Evolutionary conservation across 192 early-diverging fungal genomes (phyloP), one percentile per base, ranked within the genome.

Genomic region (Umbelopsis vinacea): DNA sequence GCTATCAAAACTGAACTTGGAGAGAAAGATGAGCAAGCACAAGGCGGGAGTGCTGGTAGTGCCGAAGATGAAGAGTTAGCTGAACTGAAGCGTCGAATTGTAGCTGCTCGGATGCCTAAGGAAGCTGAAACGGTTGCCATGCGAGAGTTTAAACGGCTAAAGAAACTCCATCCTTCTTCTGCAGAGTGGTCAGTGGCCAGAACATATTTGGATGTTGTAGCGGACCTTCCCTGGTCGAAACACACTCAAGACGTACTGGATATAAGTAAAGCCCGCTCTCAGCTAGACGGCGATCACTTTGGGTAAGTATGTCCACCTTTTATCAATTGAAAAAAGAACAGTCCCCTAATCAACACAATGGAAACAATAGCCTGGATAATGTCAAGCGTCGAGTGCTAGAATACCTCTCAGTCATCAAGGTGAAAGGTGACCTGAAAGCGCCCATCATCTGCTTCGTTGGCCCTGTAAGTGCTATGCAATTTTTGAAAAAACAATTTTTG

Each of bases 341-440:
- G 33, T 1, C 52, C 11, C 35, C 24, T 4, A 24, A 43, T 43
- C 6, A 1, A 11, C 6, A 12, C 10, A 15, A 22, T 46, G 22
- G 29, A 29, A 10, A 53, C 45, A 4, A 22, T 71, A 78, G 78
- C 9, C 81, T 96, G 33, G 89, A 91, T 17, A 88, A 88, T 52
- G 90, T 96, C 71, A 95, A 96, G 74, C 89, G 83, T 22, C 84
- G 94, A 38, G 89, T 96, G 35, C 73, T 96, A 46, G 94, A 96
- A 78, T 94, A 92, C 72, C 76, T 96, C 2, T 90, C 94, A 15
- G 93, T 96, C 2, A 80, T 90, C 40, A 95, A 96, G 72, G 82
- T 92, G 43, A 88, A 91, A 48, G 85, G 80, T 6, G 86, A 89
- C 75, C 71, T 95, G 40, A 87, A 87, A 63, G 93, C 91, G 0